Evolutionary conservation across 768 basidiomycete genomes (phyloP), one percentile per base, ranked within the genome.

Genomic region (Chiua virens): DNA sequence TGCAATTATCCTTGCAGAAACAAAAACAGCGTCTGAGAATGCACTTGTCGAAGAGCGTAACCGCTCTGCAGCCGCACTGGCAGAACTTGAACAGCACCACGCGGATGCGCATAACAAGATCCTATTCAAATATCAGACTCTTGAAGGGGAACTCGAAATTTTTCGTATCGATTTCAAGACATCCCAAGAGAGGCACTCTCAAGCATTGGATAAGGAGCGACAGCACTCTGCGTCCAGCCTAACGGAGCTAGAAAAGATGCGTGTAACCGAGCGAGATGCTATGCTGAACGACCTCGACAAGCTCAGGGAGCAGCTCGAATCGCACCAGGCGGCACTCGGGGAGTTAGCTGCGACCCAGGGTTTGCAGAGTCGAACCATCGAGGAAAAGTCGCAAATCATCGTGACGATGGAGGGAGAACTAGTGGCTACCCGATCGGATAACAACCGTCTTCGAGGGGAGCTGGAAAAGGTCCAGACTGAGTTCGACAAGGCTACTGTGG

Each of bases 131-230:
- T 71, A 67, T 50, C 70, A 70, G 37, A 45, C 65, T 27, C 68
- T 79, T 11, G 40, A 50, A 22, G 57, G 82, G 53, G 85, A 92
- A 63, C 67, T 90, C 14, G 81, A 85, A 58, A 73, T 79, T 9
- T 72, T 82, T 63, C 86, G 83, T 62, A 59, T 69, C 8, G 67
- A 71, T 14, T 62, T 69, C 25, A 67, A 68, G 46, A 66, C 72
- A 8, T 45, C 54, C 32, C 58, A 57, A 23, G 54, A 52, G 18
- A 49, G 57, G 13, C 47, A 66, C 23, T 55, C 52, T 13, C 53
- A 45, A 14, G 46, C 42, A 25, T 45, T 71, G 39, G 66, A 62
- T 30, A 60, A 50, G 53, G 70, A 69, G 41, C 68, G 62, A 37
- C 58, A 68, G 18, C 50, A 40, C 18, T 70, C 64, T 23, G 46